Evolutionary conservation across 805 yeast species (phyloP).

Genomic region (Gaillardinia entomophila): DNA sequence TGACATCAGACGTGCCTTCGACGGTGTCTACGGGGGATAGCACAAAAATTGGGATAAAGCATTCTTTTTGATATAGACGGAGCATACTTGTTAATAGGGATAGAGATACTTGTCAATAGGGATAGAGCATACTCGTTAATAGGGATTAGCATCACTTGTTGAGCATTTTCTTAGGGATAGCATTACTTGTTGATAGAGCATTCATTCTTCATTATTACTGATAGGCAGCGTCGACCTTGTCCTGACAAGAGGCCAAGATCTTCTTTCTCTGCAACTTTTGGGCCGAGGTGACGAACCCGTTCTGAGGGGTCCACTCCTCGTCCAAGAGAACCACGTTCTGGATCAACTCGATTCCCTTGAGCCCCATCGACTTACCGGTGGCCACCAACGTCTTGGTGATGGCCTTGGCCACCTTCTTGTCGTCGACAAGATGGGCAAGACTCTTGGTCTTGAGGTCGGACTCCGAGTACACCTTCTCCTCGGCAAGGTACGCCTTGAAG

Average conservation of each 20-base stretch:
- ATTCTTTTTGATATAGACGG: too few relatives aligned
- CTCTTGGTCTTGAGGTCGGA: conserved; percentile 39
- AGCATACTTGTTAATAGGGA: too few relatives aligned
- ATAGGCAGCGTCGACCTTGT: conserved; percentile 65
- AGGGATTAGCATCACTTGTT: too few relatives aligned
- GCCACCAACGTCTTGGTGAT: conserved; percentile 56
- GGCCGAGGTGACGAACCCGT: conserved; percentile 89
- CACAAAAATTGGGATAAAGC: too few relatives aligned
- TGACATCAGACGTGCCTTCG: conserved; percentile 41
- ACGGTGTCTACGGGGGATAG: conserved; percentile 37
- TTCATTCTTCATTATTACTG: too few relatives aligned
- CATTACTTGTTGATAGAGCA: too few relatives aligned
- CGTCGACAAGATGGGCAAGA: conserved; percentile 45
- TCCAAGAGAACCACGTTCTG: conserved; percentile 73
- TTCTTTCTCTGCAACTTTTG: conserved; percentile 93
- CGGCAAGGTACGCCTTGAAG: conserved; percentile 51
- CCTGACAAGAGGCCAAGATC: conserved; percentile 66
- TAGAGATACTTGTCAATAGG: too few relatives aligned
- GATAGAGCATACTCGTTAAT: too few relatives aligned
- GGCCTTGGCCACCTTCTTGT: conserved; percentile 49
- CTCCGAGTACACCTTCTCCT: conserved; percentile 43
- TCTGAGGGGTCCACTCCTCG: conserved; percentile 97
- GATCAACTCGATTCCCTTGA: conserved; percentile 79
- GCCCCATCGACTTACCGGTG: conserved; percentile 78
- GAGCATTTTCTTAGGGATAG: too few relatives aligned